Percentiles rank a stretch among this genome's conserved stretches.
Evolutionary conservation across 75 land plant species (phyloP).

Genomic region (Sequoiadendron giganteum): DNA sequence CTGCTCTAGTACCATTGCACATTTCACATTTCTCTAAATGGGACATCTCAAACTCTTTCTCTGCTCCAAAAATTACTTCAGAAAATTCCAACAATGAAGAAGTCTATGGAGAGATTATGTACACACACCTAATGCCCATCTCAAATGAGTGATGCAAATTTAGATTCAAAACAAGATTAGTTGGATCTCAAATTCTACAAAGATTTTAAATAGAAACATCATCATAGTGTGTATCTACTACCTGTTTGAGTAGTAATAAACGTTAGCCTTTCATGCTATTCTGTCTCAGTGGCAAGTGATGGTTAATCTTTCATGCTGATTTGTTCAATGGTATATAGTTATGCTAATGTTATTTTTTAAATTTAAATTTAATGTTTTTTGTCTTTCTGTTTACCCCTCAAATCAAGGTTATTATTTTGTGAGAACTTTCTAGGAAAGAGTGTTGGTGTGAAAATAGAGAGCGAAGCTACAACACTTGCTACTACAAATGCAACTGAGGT

Average conservation of each 20-base stretch:
- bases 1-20: conserved; percentile 86
- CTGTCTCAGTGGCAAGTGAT: not conserved
- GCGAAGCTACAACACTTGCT: too few species aligned
- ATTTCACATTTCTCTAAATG: conserved; percentile 85
- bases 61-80: conserved; percentile 90
- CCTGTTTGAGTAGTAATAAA: too few species aligned
- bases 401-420: too few species aligned
- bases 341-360: too few species aligned
- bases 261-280: too few species aligned
- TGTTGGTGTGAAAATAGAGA: too few species aligned
- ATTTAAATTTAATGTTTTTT: too few species aligned
- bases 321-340: too few species aligned
- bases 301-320: too few species aligned
- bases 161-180: not conserved
- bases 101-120: not conserved
- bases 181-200: not conserved
- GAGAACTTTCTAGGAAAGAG: too few species aligned
- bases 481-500: too few species aligned
- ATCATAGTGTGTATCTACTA: not conserved
- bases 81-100: not conserved
- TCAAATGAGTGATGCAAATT: not conserved
- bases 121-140: not conserved
- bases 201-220: not conserved
- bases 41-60: conserved; percentile 83
- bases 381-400: too few species aligned